Conservation (phyloP, 495 filamentous ascomycete genomes). For the Margaritispora aquatica region DNA sequence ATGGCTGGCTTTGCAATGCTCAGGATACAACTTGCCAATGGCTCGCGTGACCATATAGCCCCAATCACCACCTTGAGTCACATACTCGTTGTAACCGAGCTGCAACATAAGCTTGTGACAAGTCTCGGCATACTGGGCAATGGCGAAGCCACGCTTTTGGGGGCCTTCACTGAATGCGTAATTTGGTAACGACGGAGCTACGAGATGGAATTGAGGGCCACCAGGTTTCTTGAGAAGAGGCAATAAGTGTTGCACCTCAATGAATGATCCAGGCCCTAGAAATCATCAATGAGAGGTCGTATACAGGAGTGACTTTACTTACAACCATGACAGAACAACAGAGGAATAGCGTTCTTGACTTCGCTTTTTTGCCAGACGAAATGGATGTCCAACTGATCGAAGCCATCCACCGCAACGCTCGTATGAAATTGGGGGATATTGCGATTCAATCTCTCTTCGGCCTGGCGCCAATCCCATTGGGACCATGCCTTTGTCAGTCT, state of each 20-base stretch:
- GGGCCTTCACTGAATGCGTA: slow-evolving; percentile 50
- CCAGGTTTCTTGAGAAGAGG: slow-evolving; percentile 43
- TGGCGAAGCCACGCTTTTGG: slow-evolving; percentile 46
- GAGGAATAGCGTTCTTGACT: slow-evolving; percentile 44
- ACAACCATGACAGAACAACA: slow-evolving; percentile 59
- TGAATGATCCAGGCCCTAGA: slow-evolving; percentile 57
- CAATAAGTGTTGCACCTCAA: slow-evolving; percentile 62
- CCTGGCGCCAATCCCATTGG: slow-evolving; percentile 44
- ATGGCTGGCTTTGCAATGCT: slow-evolving; percentile 54
- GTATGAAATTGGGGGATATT: slow-evolving; percentile 51
- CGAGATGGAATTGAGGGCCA: slow-evolving; percentile 53
- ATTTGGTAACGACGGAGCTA: slow-evolving; percentile 63
- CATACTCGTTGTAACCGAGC: slow-evolving; percentile 61
- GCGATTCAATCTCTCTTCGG: slow-evolving; percentile 45
- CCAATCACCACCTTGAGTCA: slow-evolving; percentile 68
- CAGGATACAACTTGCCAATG: slow-evolving; percentile 50
- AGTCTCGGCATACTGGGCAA: slow-evolving; percentile 54
- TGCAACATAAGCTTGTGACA: slow-evolving; percentile 60
- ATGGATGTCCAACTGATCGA: slow-evolving; percentile 43
- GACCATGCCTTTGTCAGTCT: slow-evolving; percentile 40
- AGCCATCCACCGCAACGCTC: slow-evolving; percentile 38
- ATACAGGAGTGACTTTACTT: slow-evolving; percentile 25
- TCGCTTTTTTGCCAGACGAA: slow-evolving; percentile 50
- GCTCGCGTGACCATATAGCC: slow-evolving; percentile 56
- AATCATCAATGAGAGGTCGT: not conserved